Evolutionary conservation across 1,284 basidiomycete species (phyloP).

Genomic region (Stereum hirsutum): DNA sequence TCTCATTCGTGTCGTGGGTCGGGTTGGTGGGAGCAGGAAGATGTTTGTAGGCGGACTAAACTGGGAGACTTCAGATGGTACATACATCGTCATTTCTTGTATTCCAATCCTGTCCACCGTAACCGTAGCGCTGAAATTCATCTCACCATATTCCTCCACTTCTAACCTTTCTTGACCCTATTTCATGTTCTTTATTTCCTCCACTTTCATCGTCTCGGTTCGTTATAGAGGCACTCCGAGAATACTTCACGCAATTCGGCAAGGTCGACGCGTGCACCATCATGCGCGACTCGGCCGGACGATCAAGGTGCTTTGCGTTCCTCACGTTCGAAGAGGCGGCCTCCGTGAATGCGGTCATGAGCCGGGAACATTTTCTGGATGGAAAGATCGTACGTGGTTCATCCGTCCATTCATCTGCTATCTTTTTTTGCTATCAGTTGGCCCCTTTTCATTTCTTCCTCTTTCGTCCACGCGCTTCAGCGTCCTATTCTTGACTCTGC

Average conservation of each 20-base stretch:
- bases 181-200: too few relatives aligned
- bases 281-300: constrained; percentile 88
- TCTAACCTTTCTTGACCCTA: too few relatives aligned
- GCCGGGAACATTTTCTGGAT: constrained; percentile 82
- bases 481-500: constrained; percentile 2
- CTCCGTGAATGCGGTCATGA: constrained; percentile 86
- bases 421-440: too few relatives aligned
- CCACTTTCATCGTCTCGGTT: too few relatives aligned
- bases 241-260: constrained; percentile 87
- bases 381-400: constrained; percentile 96
- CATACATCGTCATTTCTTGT: too few relatives aligned
- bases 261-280: constrained; percentile 89
- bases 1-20: too few relatives aligned
- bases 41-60: constrained; percentile 97
- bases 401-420: too few relatives aligned
- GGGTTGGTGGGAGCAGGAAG: too few relatives aligned
- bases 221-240: constrained; percentile 73
- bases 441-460: constrained; percentile 28
- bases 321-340: constrained; percentile 84
- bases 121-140: constrained; percentile 30
- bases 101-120: constrained; percentile 22
- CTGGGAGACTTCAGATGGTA: constrained; percentile 96
- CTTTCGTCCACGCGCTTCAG: too few relatives aligned
- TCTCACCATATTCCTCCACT: constrained; percentile 10
- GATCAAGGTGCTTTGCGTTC: constrained; percentile 92